Base-by-base conservation (phyloP, 1,284 basidiomycete species). In the Mycosarcoma maydis region DNA sequence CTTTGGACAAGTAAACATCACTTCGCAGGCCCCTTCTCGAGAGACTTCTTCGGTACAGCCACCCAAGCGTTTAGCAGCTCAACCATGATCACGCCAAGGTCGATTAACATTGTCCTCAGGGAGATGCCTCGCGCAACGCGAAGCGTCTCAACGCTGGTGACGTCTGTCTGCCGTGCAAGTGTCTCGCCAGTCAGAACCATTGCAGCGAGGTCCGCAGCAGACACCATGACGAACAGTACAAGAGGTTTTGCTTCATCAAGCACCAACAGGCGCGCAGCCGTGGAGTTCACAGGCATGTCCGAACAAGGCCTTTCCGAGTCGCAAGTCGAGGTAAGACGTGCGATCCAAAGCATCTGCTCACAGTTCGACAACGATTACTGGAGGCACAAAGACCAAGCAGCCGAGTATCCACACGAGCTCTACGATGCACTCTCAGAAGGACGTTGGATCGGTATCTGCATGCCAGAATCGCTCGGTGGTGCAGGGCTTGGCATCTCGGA, bases 401-500 rank as follows among this genome's bases (percentile, higher is more conserved):
- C 55, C 17, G 47, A 50, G 19, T 69, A 75, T 22, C 73, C 71
- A 26, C 73, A 75, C 50, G 73, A 75, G 54, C 67, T 75, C 20
- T 75, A 75, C 54, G 50, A 56, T 6, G 62, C 65, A 0, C 68
- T 73, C n/a, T 56, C 51, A 0, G 26, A 19, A 5, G 70, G 65
- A 1, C 43, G 60, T 20, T 75, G 67, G 65, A 62, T 73, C 19
- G 73, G 71, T n/a, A 67, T 73, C 27, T 67, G 67, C 41, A 60
- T 73, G 62, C 73, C 73, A 20, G 49, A 66, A 36, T 19, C 57
- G n/a, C 53, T 65, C 30, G 83, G 82, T 16, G 83, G 83, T 6
- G 72, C 76, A 6, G 78, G 76, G 0, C 68, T 83, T 30, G 82
- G 82, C 1, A 80, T 83, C 27, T 78, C 80, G 1, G 83, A 83